Base-by-base conservation (phyloP, 108 stramenopile genomes). In the Asterionellopsis glacialis region DNA sequence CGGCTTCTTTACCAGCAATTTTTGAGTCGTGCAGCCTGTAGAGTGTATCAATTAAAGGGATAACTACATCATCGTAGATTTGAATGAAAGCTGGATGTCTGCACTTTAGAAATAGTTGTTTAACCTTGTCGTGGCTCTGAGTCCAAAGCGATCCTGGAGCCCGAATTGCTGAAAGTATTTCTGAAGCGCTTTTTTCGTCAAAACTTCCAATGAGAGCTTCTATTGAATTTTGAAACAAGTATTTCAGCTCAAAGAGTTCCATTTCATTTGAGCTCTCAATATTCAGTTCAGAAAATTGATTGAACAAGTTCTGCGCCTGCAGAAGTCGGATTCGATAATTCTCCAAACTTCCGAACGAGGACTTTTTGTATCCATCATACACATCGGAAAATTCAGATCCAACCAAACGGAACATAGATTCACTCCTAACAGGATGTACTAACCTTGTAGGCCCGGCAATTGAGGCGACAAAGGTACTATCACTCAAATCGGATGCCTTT, bases 291-390 rank as follows among this genome's bases (percentile, higher is more conserved):
- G 83, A 64, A 55, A 84, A 63, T n/a, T 78, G 52, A 13, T 43
- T 43, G 9, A 85, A 40, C 40, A 87, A 51, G 15, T 65, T 67
- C 33, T 57, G 73, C 18, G 82, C 77, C 67, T 94, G 92, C 7
- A 45, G 26, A 45, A 40, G 55, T 49, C 92, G 77, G 51, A 77
- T 72, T 14, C 65, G 50, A 15, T 79, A 74, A 72, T 89, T 94
- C 68, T 94, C 88, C 43, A 91, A 67, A 12, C 89, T 90, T 51
- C 67, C 71, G 45, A 68, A 84, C 14, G 63, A 41, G n/a, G 40
- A 18, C 7, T 19, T 58, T 0, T 40, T n/a, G 14, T 27, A 40
- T 44, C 44, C 24, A 43, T 23, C n/a, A 21, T 18, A 51, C 57
- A 51, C 21, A 59, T 43, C 4, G 47, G 69, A 59, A 16, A 76